These are phyloP conservation scores for Lagenaria siceraria DNA, from an alignment of 306 rosid genomes.

Conservation along the genomic window DNA sequence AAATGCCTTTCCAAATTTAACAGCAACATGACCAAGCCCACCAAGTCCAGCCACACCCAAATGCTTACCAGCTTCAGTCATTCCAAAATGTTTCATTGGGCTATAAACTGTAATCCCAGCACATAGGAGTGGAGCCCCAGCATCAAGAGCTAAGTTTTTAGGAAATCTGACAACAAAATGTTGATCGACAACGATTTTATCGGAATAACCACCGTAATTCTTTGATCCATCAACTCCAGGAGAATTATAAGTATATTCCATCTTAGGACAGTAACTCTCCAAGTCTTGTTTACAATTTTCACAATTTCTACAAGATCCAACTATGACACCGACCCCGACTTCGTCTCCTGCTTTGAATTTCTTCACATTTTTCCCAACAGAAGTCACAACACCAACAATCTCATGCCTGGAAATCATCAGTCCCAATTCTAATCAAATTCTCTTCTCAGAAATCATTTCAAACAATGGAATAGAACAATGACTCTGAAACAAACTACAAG, in stretches of 20 bases:
- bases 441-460: neutral
- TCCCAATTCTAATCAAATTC: neutral
- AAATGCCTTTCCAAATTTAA: slow-evolving; percentile 75
- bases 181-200: slow-evolving; percentile 59
- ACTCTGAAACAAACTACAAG: neutral
- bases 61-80: slow-evolving; percentile 77
- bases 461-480: neutral
- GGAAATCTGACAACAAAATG: slow-evolving; percentile 56
- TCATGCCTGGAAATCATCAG: slow-evolving; percentile 55
- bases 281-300: slow-evolving; percentile 60
- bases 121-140: slow-evolving; percentile 84
- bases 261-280: slow-evolving; percentile 61
- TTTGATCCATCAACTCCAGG: slow-evolving; percentile 31
- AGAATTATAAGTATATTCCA: slow-evolving; percentile 45
- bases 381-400: slow-evolving; percentile 61
- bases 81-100: slow-evolving; percentile 79
- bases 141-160: slow-evolving; percentile 54
- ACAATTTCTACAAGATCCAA: slow-evolving; percentile 63
- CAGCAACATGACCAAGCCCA: slow-evolving; percentile 86
- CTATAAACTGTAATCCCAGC: slow-evolving; percentile 87
- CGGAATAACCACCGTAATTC: slow-evolving; percentile 71
- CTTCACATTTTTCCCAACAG: slow-evolving; percentile 47
- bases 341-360: slow-evolving; percentile 59
- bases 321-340: slow-evolving; percentile 81
- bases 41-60: slow-evolving; percentile 93